These are phyloP conservation scores for Grosmannia huntii DNA, from an alignment of 2,329 filamentous ascomycete species.

Conservation along the genomic window DNA sequence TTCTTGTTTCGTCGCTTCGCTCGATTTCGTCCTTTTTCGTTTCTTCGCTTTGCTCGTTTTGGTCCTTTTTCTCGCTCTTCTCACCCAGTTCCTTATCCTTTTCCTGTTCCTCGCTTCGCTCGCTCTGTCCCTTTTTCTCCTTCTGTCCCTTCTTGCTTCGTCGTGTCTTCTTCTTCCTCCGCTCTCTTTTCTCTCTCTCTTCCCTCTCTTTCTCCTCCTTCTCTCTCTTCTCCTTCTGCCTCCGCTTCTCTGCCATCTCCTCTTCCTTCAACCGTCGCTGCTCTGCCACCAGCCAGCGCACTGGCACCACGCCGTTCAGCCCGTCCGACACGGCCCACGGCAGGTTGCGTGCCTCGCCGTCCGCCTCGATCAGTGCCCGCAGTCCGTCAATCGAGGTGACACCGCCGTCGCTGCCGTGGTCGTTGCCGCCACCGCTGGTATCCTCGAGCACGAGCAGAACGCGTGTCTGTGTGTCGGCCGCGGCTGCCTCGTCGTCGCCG, in stretches of 20 bases:
- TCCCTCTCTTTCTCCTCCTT: not conserved
- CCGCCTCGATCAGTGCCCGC: slow-evolving; percentile 24
- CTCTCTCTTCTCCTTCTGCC: not conserved
- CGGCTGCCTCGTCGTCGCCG: slow-evolving; percentile 8
- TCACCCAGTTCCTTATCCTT: not conserved
- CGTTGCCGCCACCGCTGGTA: slow-evolving; percentile 17
- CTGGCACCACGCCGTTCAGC: slow-evolving; percentile 13
- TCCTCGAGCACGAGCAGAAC: slow-evolving; percentile 25
- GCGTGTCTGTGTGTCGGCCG: slow-evolving; percentile 13
- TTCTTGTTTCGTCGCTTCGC: too few relatives aligned
- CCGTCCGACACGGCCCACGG: slow-evolving; percentile 20
- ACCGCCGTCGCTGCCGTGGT: slow-evolving; percentile 7
- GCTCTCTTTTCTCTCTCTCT: not conserved
- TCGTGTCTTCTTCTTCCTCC: too few relatives aligned
- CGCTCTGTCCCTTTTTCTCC: not conserved
- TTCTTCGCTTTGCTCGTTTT: too few relatives aligned
- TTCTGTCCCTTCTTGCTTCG: not conserved
- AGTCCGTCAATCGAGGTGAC: slow-evolving; percentile 21
- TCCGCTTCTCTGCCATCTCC: not conserved
- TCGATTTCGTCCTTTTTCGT: too few relatives aligned
- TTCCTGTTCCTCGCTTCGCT: not conserved
- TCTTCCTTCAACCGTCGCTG: slow-evolving; percentile 3
- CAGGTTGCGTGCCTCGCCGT: slow-evolving; percentile 28
- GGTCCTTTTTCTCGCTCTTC: too few relatives aligned
- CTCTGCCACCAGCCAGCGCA: slow-evolving; percentile 12